These are phyloP conservation scores for Termitomyces sp. DNA, from an alignment of 768 basidiomycete species.

Conservation along the genomic window DNA sequence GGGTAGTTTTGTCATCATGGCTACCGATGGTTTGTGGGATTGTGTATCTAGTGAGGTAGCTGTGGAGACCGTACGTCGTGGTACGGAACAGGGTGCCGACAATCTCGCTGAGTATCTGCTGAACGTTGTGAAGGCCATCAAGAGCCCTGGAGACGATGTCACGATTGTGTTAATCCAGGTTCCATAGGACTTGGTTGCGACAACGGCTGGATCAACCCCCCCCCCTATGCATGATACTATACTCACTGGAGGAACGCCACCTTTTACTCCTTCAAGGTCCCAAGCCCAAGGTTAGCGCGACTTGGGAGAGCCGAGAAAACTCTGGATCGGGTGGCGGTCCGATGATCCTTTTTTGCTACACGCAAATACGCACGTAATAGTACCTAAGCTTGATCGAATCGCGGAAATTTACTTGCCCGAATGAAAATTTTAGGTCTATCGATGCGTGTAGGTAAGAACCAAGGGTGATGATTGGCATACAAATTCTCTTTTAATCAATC, in stretches of 20 bases:
- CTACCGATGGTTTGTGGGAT: constrained; percentile 58
- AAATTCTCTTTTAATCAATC: background rate
- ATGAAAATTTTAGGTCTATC: background rate
- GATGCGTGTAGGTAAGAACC: background rate
- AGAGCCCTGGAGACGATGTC: constrained; percentile 32
- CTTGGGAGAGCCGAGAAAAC: background rate
- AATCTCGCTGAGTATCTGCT: constrained; percentile 29
- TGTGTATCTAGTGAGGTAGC: constrained; percentile 45
- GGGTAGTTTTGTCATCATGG: constrained; percentile 46
- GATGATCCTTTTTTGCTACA: background rate
- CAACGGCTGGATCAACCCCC: background rate
- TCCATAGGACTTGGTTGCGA: background rate
- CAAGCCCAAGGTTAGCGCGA: no score
- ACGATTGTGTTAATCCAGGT: constrained; percentile 29
- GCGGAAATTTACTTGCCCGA: background rate
- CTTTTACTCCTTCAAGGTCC: background rate
- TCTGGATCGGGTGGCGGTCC: background rate
- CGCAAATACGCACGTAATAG: background rate
- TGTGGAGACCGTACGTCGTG: constrained; percentile 34
- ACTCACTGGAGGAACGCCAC: background rate
- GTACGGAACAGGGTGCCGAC: constrained; percentile 17
- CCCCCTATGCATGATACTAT: background rate
- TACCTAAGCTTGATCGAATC: no score
- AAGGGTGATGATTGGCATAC: background rate
- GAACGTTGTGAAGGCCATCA: constrained; percentile 19